Conservation (phyloP, 371 early-diverging fungal genomes). For the Apophysomyces elegans region DNA sequence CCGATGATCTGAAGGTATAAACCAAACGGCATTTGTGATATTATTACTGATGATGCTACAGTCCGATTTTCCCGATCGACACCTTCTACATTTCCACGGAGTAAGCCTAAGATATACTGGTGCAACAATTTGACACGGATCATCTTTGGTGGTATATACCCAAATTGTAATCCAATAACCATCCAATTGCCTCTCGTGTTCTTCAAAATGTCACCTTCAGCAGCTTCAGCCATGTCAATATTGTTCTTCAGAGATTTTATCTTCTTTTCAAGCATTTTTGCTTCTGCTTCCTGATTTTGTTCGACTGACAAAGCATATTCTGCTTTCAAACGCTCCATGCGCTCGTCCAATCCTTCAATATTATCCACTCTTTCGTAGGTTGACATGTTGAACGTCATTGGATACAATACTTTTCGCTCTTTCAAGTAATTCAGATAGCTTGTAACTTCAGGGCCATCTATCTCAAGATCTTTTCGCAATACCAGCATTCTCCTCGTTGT, state of each 20-base stretch:
- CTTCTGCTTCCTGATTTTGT: slow-evolving; percentile 8
- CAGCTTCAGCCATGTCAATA: slow-evolving; percentile 9
- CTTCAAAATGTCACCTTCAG: not conserved
- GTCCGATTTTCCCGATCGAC: slow-evolving; percentile 18
- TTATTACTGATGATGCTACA: slow-evolving; percentile 16
- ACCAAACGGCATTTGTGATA: slow-evolving; percentile 21
- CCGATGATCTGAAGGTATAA: slow-evolving; percentile 34
- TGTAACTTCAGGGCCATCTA: slow-evolving; percentile 24
- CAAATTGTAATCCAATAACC: slow-evolving; percentile 43
- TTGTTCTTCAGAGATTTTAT: slow-evolving; percentile 4
- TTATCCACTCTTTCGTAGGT: slow-evolving; percentile 10
- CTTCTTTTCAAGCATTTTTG: slow-evolving; percentile 11
- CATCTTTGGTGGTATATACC: slow-evolving; percentile 49
- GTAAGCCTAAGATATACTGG: slow-evolving; percentile 34
- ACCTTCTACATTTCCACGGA: slow-evolving; percentile 19
- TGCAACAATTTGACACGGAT: slow-evolving; percentile 46
- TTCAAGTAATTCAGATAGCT: slow-evolving; percentile 13
- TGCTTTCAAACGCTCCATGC: slow-evolving; percentile 31
- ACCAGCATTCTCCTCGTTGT: not conserved
- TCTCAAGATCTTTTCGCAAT: slow-evolving; percentile 23
- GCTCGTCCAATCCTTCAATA: slow-evolving; percentile 32
- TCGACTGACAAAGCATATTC: slow-evolving; percentile 5
- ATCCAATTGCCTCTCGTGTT: slow-evolving; percentile 27
- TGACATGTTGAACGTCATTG: slow-evolving; percentile 6
- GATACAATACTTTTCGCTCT: slow-evolving; percentile 12